A percentile compares a stretch with the other conserved stretches of the same genome.
Conservation (phyloP, 192 early-diverging fungal genomes). For the Entomortierella lignicola region DNA sequence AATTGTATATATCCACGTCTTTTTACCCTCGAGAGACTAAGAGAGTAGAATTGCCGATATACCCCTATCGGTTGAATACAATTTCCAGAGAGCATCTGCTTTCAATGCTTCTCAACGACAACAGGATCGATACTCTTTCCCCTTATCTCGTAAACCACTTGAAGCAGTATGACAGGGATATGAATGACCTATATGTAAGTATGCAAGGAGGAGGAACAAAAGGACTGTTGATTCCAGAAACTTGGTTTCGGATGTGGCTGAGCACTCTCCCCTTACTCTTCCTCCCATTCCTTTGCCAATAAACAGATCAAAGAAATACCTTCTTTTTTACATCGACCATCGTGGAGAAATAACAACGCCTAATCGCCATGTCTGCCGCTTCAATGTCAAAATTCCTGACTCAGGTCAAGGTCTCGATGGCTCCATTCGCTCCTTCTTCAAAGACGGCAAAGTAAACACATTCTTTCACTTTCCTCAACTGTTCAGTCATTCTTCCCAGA, state of each 20-base stretch:
- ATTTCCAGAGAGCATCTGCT: too few species aligned
- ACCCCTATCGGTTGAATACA: too few species aligned
- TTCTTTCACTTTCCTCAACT: background rate
- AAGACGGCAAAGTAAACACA: constrained; percentile 62
- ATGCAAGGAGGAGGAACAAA: too few species aligned
- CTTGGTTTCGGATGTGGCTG: constrained; percentile 5
- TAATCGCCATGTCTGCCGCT: constrained; percentile 32
- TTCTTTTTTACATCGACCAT: background rate
- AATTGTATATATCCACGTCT: too few species aligned
- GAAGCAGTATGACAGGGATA: too few species aligned
- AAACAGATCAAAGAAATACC: constrained; percentile 1
- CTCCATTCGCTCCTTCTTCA: constrained; percentile 58
- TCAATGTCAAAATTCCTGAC: constrained; percentile 55
- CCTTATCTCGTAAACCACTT: too few species aligned
- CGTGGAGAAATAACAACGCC: background rate
- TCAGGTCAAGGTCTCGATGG: constrained; percentile 64
- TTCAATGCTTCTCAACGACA: too few species aligned
- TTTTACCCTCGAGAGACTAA: too few species aligned
- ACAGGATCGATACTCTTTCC: too few species aligned
- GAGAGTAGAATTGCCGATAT: too few species aligned
- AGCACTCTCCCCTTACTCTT: background rate
- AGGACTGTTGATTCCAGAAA: too few species aligned
- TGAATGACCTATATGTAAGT: too few species aligned
- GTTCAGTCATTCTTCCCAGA: background rate
- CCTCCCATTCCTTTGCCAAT: background rate